Percentiles rank a stretch among this genome's conserved stretches.
phyloP scores from a whole-genome alignment of 2,329 filamentous ascomycete species.

The Neofusicoccum parvum region DNA sequence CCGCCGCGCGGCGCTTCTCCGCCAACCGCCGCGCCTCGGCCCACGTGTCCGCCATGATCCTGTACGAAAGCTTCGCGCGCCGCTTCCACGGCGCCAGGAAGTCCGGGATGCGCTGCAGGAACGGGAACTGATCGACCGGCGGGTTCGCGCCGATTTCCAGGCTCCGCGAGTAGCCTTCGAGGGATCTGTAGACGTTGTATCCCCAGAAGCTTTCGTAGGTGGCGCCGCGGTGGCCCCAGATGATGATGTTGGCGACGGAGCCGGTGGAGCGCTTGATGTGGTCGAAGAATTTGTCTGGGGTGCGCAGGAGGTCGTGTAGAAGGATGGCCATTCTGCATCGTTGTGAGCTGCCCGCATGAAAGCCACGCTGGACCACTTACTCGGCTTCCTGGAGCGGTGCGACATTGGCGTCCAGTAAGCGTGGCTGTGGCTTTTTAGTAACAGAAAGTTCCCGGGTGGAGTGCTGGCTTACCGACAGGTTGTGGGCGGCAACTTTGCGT shows the following conservation, averaged over 20 bases:
- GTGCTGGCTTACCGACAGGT: slow-evolving; percentile 15
- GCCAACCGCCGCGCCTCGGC: slow-evolving; percentile 21
- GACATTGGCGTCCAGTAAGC: slow-evolving; percentile 22
- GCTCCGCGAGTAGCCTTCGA: slow-evolving; percentile 45
- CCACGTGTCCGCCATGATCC: slow-evolving; percentile 23
- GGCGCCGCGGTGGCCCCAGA: slow-evolving; percentile 29
- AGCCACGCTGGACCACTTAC: background rate
- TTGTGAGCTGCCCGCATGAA: background rate
- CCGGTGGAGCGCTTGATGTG: slow-evolving; percentile 53
- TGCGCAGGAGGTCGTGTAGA: slow-evolving; percentile 23
- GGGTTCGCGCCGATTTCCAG: slow-evolving; percentile 51
- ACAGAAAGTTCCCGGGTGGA: background rate
- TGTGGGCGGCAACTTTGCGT: slow-evolving; percentile 28
- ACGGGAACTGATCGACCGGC: slow-evolving; percentile 50
- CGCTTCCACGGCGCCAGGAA: slow-evolving; percentile 25
- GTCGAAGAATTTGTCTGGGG: slow-evolving; percentile 41
- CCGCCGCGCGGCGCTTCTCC: slow-evolving; percentile 20
- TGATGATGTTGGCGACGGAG: slow-evolving; percentile 44
- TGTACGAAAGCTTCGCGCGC: slow-evolving; percentile 25
- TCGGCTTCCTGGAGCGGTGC: slow-evolving; percentile 25
- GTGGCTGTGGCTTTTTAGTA: background rate
- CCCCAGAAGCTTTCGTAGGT: slow-evolving; percentile 30
- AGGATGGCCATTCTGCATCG: slow-evolving; percentile 21
- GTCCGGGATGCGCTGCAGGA: slow-evolving; percentile 44
- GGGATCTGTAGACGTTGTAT: slow-evolving; percentile 41